Conservation (phyloP, 306 rosid species). For the Hippophae rhamnoides region DNA sequence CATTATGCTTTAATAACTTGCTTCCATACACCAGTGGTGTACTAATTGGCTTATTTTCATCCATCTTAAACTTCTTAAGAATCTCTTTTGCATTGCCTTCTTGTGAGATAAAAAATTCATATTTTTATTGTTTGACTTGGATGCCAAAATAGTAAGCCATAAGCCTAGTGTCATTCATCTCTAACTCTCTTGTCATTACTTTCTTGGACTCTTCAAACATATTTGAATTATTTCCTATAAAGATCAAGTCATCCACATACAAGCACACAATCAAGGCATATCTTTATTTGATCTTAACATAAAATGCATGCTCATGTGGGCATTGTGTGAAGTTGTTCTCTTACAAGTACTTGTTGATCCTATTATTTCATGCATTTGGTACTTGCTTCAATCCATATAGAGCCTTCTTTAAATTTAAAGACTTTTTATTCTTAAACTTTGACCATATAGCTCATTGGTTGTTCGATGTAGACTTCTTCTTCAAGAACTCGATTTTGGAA, state of each 20-base stretch:
- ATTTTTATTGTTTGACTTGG: no score
- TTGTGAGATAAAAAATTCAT: not conserved
- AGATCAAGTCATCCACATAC: no score
- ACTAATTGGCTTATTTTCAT: not conserved
- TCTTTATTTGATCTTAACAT: no score
- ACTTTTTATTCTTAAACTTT: not conserved
- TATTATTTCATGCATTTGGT: not conserved
- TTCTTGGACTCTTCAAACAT: no score
- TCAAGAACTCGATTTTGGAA: no score
- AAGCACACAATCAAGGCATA: no score
- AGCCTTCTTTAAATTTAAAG: not conserved
- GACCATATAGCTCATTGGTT: not conserved
- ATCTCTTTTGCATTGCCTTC: not conserved
- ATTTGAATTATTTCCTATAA: no score
- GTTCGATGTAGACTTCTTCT: not conserved
- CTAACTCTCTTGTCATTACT: no score
- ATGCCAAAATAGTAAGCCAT: no score
- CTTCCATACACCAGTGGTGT: not conserved
- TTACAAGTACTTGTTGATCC: not conserved
- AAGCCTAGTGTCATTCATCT: not conserved
- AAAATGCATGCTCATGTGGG: no score
- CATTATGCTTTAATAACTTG: not conserved
- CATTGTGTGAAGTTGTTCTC: not conserved
- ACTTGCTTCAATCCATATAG: not conserved
- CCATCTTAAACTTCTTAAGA: not conserved